These are phyloP conservation scores for Globisporangium yorkense DNA, from an alignment of 352 stramenopile genomes.

Conservation along the genomic window DNA sequence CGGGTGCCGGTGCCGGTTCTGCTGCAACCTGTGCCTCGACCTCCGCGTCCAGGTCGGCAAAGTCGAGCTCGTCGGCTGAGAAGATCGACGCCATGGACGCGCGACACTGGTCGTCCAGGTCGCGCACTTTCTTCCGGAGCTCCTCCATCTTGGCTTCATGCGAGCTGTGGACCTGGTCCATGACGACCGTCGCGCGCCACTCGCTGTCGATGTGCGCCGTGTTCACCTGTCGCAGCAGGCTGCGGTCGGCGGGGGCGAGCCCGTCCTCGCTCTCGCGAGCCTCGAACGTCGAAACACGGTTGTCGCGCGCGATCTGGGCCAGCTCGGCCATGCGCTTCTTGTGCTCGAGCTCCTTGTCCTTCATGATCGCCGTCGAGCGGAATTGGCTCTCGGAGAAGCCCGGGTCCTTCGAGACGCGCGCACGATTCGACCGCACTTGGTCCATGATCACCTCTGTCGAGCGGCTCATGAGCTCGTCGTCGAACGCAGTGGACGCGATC, in stretches of 20 bases:
- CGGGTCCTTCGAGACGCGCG: constrained; percentile 5
- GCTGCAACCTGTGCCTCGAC: not conserved
- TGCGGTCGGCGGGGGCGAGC: not conserved
- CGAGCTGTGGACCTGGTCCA: constrained; percentile 36
- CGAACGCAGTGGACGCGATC: constrained; percentile 20
- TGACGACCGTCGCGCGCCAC: constrained; percentile 39
- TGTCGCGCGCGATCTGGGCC: constrained; percentile 40
- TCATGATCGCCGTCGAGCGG: constrained; percentile 31
- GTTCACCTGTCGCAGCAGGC: constrained; percentile 6
- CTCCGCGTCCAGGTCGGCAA: constrained; percentile 24
- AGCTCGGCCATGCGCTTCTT: constrained; percentile 50
- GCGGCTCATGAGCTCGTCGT: constrained; percentile 43
- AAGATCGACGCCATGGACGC: constrained; percentile 52
- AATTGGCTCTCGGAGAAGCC: constrained; percentile 10
- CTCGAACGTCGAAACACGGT: constrained; percentile 33
- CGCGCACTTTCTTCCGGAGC: constrained; percentile 30
- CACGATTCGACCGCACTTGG: constrained; percentile 33
- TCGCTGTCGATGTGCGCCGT: constrained; percentile 15
- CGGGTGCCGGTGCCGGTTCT: not conserved
- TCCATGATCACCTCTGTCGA: constrained; percentile 44
- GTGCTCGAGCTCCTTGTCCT: constrained; percentile 39
- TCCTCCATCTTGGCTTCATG: constrained; percentile 42
- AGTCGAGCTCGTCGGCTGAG: constrained; percentile 40
- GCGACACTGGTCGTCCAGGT: constrained; percentile 48
- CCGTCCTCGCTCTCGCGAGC: constrained; percentile 5